Percentiles rank a stretch among this genome's conserved stretches.
Evolutionary conservation across 768 basidiomycete species (phyloP).

Genomic region (Mycena metata): DNA sequence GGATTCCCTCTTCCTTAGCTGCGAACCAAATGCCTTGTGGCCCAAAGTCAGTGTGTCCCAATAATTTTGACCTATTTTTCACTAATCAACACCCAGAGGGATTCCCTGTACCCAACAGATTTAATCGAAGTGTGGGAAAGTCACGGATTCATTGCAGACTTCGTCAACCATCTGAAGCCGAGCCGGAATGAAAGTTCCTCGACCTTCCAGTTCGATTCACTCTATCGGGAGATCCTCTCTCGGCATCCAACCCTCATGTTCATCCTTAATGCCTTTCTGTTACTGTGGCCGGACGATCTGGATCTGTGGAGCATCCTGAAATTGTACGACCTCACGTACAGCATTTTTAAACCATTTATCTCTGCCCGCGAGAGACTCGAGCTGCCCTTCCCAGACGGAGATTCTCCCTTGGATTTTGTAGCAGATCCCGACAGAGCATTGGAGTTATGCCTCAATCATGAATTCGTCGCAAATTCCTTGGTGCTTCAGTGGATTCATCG

Average conservation of each 20-base stretch:
- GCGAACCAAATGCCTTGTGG: no score
- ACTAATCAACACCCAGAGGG: neutral
- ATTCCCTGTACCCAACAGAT: neutral
- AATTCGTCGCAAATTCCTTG: no score
- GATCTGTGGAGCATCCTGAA: neutral
- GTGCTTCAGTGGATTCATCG: no score
- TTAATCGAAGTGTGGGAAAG: conserved; percentile 6
- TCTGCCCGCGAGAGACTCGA: neutral
- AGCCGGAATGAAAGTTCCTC: neutral
- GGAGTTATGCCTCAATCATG: no score
- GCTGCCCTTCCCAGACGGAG: neutral
- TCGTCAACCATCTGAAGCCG: neutral
- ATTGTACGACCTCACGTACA: neutral
- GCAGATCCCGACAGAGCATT: no score
- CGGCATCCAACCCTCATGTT: neutral
- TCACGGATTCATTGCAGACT: neutral
- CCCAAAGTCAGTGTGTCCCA: no score
- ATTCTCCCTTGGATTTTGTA: no score
- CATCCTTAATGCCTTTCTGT: neutral
- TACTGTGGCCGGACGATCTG: neutral
- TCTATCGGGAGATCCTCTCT: neutral
- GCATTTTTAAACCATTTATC: neutral
- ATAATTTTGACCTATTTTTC: neutral
- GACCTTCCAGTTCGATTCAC: neutral
- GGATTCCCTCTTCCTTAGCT: no score